Base-by-base conservation (phyloP, 352 stramenopile species). In the Thalassiosira delicatula region DNA sequence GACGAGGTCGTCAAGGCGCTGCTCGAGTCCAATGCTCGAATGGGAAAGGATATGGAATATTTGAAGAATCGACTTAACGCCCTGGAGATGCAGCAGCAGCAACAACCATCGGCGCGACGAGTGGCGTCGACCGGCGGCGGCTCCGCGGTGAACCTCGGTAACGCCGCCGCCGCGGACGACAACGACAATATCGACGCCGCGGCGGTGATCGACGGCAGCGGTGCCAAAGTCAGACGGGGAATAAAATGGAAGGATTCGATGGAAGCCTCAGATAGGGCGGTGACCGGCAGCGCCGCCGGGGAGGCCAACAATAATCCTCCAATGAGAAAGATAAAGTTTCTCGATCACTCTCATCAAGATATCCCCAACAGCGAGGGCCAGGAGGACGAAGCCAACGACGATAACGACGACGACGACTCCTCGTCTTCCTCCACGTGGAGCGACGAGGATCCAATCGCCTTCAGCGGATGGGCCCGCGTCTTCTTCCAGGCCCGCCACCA, bases 401-500 rank as follows among this genome's bases (percentile, higher is more conserved):
- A 54, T 21, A 35, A 60, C 40, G 23, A 59, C 46, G 1, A 23
- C 46, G 17, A 56, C 46, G 19, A 56, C 46, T 56, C 61, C 35
- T 57, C n/a, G 2, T 29, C 25, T 11, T 19, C 25, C 12, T 60
- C 62, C 14, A 60, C 62, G n/a, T n/a, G n/a, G n/a, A n/a, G n/a
- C n/a, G n/a, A n/a, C n/a, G 19, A 35, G 3, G 42, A 44, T 1
- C 19, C 35, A 19, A 23, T 71, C 21, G 62, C 62, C 40, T 71
- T 71, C 42, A 40, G 42, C n/a, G 62, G 62, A 30, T 54, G 61
- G 61, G 76, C 76, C 17, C 76, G 76, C n/a, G 60, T 79, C 42
- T 84, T 80, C 42, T 84, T 84, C 44, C 76, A 84, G 63, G 76
- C 76, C 19, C 61, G 76, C 23, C 69, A 84, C 73, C 69, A 84